Evolutionary conservation across 2,329 filamentous ascomycete genomes (phyloP).

Genomic region (Epichloe sp.): DNA sequence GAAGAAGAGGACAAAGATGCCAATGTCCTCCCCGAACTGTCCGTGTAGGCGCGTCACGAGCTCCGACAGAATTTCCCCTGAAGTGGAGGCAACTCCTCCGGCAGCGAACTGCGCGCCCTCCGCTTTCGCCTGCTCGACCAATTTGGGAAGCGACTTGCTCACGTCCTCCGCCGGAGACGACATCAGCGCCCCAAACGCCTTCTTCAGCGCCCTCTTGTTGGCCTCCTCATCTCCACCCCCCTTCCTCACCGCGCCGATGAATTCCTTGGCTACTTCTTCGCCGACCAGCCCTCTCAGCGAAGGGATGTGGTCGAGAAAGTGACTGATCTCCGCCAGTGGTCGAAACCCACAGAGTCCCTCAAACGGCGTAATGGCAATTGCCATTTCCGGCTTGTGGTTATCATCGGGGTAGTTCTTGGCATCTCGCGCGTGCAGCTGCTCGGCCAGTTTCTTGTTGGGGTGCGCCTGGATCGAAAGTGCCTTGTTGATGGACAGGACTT

Average conservation of each 20-base stretch:
- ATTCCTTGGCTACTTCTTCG: conserved; percentile 44
- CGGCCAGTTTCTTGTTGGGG: conserved; percentile 83
- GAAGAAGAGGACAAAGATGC: conserved; percentile 92
- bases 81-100: conserved; percentile 53
- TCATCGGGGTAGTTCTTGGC: conserved; percentile 95
- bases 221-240: conserved; percentile 30
- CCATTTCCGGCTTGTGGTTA: conserved; percentile 99
- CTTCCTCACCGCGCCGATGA: conserved; percentile 35
- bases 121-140: conserved; percentile 57
- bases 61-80: conserved; percentile 58
- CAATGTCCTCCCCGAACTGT: conserved; percentile 87
- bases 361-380: conserved; percentile 91
- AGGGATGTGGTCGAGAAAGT: conserved; percentile 53
- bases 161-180: conserved; percentile 51
- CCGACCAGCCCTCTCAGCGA: conserved; percentile 56
- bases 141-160: conserved; percentile 44
- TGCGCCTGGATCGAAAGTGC: conserved; percentile 96
- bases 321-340: conserved; percentile 70
- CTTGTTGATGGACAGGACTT: conserved; percentile 91
- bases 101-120: conserved; percentile 63
- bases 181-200: conserved; percentile 71
- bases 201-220: conserved; percentile 70
- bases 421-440: conserved; percentile 73
- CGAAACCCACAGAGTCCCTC: conserved; percentile 94
- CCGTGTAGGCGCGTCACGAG: conserved; percentile 65